phyloP scores from a whole-genome alignment of 1,284 basidiomycete species.

The Sporisorium iseilematis-ciliati region DNA sequence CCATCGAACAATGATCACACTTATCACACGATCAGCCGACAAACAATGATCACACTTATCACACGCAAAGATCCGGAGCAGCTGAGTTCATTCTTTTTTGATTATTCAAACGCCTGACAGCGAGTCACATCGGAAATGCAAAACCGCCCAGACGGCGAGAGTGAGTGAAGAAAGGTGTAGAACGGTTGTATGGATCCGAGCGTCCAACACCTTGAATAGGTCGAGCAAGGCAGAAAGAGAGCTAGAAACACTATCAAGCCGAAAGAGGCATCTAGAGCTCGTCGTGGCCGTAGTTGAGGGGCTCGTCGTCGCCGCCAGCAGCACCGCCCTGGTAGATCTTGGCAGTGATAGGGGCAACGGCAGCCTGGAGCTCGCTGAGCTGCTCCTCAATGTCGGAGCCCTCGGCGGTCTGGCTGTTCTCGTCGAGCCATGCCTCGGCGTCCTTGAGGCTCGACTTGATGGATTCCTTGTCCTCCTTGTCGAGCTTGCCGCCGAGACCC shows the following conservation, averaged over 20 bases:
- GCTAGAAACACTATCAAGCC: neutral
- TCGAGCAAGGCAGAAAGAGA: neutral
- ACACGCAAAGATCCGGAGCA: neutral
- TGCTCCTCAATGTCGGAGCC: slow-evolving; percentile 69
- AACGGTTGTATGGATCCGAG: slow-evolving; percentile 2
- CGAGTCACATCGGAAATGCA: slow-evolving; percentile 3
- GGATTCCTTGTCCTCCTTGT: slow-evolving; percentile 68
- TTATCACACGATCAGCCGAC: neutral
- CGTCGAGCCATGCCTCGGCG: slow-evolving; percentile 68
- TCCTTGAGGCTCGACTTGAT: slow-evolving; percentile 69
- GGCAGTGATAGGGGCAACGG: slow-evolving; percentile 67
- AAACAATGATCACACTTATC: neutral
- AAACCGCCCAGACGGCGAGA: slow-evolving; percentile 2
- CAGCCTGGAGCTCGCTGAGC: slow-evolving; percentile 68
- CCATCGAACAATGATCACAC: too few species aligned
- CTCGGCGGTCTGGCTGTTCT: slow-evolving; percentile 67
- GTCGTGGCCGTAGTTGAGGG: slow-evolving; percentile 67
- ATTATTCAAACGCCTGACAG: slow-evolving; percentile 9
- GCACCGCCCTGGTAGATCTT: slow-evolving; percentile 66
- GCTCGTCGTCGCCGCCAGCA: slow-evolving; percentile 61
- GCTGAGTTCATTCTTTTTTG: slow-evolving; percentile 13
- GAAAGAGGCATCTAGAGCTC: slow-evolving; percentile 57
- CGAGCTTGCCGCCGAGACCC: slow-evolving; percentile 69
- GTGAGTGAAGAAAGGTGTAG: slow-evolving; percentile 1
- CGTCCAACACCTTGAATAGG: neutral